Evolutionary conservation across 805 yeast genomes (phyloP), one percentile per base, ranked within the genome.

Genomic region (Scheffersomyces stipitis): DNA sequence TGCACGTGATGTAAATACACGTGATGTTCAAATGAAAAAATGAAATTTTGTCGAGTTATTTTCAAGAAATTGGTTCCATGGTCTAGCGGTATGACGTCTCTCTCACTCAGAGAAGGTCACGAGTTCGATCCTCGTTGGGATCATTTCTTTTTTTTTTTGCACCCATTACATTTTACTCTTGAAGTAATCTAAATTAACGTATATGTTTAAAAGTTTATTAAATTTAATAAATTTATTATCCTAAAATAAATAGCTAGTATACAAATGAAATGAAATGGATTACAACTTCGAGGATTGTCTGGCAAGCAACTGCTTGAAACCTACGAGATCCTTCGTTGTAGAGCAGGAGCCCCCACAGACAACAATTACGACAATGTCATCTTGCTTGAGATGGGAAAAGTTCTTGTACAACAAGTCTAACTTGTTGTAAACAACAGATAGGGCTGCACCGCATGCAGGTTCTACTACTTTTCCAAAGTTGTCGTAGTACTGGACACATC

Each of bases 401-500:
- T 42, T 31, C 15, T 59, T 38, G 18, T 45, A 40, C 26, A 72
- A 41, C 15, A 60, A 37, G 4, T 52, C 57, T 9, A 60, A 33
- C 41, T 58, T 57, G 31, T 69, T 52, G 47, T 71, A 75, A n/a
- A 70, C 73, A 14, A 79, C 66, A 15, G 81, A 72, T 18, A 83
- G 54, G 0, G 86, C 77, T 2, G 85, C 85, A 3, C 87, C 87
- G 56, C 88, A 83, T 1, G 88, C 88, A 0, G 87, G 87, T 53
- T 83, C 88, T 0, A 80, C 75, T 16, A 78, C 58, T 31, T 65
- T 61, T 38, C 75, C 73, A 43, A 67, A 77, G 38, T 77, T 78
- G 3, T 65, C 51, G 5, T 79, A 75, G 47, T 72, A 79, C 29
- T 57, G 62, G 17, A 78, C 49, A 33, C 81, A 70, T 0, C 83